phyloP scores from a whole-genome alignment of 169 alveolate species.

The Plasmodium chabaudi region DNA sequence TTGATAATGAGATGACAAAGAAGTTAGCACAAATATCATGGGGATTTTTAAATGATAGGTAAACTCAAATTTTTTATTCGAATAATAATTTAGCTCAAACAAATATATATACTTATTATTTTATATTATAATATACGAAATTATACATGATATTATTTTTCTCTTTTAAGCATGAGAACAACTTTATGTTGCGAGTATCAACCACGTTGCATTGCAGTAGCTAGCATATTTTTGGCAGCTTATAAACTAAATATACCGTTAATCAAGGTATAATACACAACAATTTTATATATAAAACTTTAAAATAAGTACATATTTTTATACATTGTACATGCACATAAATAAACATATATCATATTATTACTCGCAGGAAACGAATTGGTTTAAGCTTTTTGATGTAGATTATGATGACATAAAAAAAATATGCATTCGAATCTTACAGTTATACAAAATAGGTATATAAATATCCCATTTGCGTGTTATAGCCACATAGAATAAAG shows the following conservation, averaged over 20 bases:
- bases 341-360: background rate
- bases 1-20: conserved; percentile 78
- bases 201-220: conserved; percentile 85
- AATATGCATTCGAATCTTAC: conserved; percentile 81
- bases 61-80: conserved; percentile 1
- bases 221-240: conserved; percentile 83
- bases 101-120: too few species aligned
- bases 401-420: conserved; percentile 82
- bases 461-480: background rate
- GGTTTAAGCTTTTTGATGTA: conserved; percentile 83
- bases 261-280: conserved; percentile 60
- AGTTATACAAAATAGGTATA: conserved; percentile 78
- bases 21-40: conserved; percentile 92
- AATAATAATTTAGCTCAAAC: too few species aligned
- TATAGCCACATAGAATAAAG: background rate
- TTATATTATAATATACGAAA: too few species aligned
- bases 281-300: background rate
- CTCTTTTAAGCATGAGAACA: conserved; percentile 82
- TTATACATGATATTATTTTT: background rate
- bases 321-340: background rate
- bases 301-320: conserved; percentile 8
- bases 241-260: conserved; percentile 80
- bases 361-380: conserved; percentile 69
- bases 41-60: conserved; percentile 93
- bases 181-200: conserved; percentile 85